Evolutionary conservation across 2,329 filamentous ascomycete species (phyloP).

Genomic region (Trichoderma breve): DNA sequence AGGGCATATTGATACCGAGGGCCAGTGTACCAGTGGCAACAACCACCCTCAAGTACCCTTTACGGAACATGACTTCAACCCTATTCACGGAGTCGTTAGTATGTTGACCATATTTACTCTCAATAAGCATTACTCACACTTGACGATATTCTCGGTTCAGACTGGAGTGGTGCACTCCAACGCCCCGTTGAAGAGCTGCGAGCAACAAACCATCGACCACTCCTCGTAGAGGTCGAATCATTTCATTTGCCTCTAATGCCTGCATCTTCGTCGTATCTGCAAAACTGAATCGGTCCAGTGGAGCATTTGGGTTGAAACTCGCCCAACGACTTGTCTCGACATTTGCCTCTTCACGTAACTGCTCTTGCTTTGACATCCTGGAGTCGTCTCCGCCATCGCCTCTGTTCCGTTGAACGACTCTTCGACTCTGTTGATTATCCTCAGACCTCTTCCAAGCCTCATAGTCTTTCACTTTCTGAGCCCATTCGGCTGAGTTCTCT

Average conservation of each 20-base stretch:
- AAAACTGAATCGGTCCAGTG: conserved; percentile 63
- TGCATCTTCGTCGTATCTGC: conserved; percentile 60
- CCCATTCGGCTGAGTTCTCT: conserved; percentile 43
- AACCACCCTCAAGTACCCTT: conserved; percentile 67
- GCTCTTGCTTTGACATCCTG: conserved; percentile 52
- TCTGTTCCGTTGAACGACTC: not conserved
- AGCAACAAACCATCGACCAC: conserved; percentile 49
- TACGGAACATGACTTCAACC: conserved; percentile 72
- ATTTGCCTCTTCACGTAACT: conserved; percentile 54
- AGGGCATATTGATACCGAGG: conserved; percentile 81
- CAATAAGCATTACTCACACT: conserved; percentile 39
- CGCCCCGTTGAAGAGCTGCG: conserved; percentile 61
- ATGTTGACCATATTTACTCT: not conserved
- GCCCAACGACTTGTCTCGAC: conserved; percentile 57
- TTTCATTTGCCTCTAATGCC: conserved; percentile 56
- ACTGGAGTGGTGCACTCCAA: conserved; percentile 76
- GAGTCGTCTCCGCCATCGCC: not conserved
- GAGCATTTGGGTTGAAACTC: conserved; percentile 65
- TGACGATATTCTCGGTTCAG: conserved; percentile 77
- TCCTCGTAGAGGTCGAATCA: conserved; percentile 53
- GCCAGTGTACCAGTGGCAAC: conserved; percentile 74
- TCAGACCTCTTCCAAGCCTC: conserved; percentile 29
- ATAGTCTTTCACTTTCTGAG: conserved; percentile 29
- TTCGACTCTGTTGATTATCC: conserved; percentile 38
- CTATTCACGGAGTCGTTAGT: not conserved